Percentiles rank a stretch among this genome's conserved stretches.
phyloP scores from a whole-genome alignment of 108 stramenopile genomes.

The Mayamaea pseudoterrestris region DNA sequence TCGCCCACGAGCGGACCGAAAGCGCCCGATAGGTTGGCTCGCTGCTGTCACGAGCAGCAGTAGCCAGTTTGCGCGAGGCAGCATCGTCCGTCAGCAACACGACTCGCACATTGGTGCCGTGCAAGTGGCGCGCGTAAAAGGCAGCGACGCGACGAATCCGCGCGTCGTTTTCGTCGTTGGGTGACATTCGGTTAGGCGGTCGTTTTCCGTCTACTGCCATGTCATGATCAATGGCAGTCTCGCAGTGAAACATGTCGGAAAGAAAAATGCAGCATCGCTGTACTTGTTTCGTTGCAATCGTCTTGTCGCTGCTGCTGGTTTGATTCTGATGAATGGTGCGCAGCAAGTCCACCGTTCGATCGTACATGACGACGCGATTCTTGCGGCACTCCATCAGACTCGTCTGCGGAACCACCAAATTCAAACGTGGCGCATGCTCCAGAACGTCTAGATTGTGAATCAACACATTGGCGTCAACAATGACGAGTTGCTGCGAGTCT shows the following conservation, averaged over 20 bases:
- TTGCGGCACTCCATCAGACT: conserved; percentile 61
- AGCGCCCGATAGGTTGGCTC: conserved; percentile 20
- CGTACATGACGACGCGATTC: conserved; percentile 57
- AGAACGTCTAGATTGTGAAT: conserved; percentile 79
- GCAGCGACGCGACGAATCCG: conserved; percentile 60
- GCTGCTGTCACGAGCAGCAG: conserved; percentile 15
- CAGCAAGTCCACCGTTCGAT: conserved; percentile 57
- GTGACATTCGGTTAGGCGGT: conserved; percentile 11
- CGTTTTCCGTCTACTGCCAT: not conserved
- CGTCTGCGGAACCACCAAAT: conserved; percentile 78
- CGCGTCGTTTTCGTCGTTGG: conserved; percentile 75
- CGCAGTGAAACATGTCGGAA: conserved; percentile 69
- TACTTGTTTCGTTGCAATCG: too few species aligned
- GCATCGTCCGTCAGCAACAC: conserved; percentile 69
- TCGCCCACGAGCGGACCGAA: conserved; percentile 50
- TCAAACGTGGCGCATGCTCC: conserved; percentile 47
- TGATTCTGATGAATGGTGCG: conserved; percentile 21
- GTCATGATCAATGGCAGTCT: conserved; percentile 25
- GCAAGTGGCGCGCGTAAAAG: conserved; percentile 40
- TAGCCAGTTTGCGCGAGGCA: conserved; percentile 35
- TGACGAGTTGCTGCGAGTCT: conserved; percentile 24
- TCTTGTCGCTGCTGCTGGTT: too few species aligned
- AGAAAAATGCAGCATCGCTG: conserved; percentile 60
- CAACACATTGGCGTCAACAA: conserved; percentile 76
- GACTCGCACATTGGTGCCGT: conserved; percentile 31